Evolutionary conservation across 2,329 filamentous ascomycete genomes (phyloP).

Genomic region (Botryotinia globosa): DNA sequence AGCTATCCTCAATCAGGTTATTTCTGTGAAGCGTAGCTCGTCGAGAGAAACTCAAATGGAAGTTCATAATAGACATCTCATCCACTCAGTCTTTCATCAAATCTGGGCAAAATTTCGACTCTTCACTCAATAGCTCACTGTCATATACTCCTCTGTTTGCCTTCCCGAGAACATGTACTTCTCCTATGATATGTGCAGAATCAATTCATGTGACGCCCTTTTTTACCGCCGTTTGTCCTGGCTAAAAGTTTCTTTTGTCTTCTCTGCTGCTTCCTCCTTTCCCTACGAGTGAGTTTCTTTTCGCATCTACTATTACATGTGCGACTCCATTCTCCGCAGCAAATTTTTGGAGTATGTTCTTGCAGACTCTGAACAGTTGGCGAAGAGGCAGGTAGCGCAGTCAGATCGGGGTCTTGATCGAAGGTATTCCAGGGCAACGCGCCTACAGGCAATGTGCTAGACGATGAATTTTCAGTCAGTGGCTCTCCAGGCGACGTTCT

Average conservation of each 20-base stretch:
- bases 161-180: background rate
- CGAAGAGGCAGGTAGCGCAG: background rate
- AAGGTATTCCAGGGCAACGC: too few species aligned
- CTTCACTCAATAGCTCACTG: background rate
- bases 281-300: background rate
- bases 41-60: fast-evolving
- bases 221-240: background rate
- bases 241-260: background rate
- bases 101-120: background rate
- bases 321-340: background rate
- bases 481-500: background rate
- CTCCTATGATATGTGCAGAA: background rate
- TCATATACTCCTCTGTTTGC: background rate
- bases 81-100: background rate
- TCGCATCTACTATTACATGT: background rate
- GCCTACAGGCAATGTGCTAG: background rate
- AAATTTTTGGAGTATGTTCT: background rate
- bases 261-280: background rate
- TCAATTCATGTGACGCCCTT: background rate
- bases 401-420: background rate
- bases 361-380: background rate
- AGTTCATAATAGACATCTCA: fast-evolving
- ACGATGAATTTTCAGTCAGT: background rate
- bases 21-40: background rate
- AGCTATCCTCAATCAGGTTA: background rate